Conservation (phyloP, 139 green algal genomes). For the Chlamydomonas asymmetrica region DNA sequence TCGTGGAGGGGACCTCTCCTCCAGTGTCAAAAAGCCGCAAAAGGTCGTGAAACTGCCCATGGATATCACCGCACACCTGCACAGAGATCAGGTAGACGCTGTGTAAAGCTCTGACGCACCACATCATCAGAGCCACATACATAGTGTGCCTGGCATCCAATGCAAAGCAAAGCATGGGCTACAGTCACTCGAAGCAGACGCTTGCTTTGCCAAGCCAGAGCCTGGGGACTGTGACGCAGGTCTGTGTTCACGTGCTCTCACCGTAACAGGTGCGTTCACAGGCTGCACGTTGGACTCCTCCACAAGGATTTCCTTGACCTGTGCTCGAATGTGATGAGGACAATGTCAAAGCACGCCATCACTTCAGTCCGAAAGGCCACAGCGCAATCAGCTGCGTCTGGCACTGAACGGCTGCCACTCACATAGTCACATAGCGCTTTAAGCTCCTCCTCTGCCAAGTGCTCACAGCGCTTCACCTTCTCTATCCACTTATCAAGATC, state of each 20-base stretch:
- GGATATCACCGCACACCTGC: constrained; percentile 98
- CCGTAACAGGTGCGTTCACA: constrained; percentile 95
- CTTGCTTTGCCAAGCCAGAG: too few relatives aligned
- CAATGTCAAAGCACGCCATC: not conserved
- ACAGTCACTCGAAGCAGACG: too few relatives aligned
- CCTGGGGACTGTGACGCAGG: too few relatives aligned
- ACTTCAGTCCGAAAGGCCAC: not conserved
- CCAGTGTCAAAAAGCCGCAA: constrained; percentile 97
- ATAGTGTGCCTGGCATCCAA: too few relatives aligned
- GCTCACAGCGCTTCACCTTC: constrained; percentile 87
- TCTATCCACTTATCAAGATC: constrained; percentile 91
- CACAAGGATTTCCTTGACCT: constrained; percentile 98
- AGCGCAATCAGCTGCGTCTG: not conserved
- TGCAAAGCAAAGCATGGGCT: too few relatives aligned
- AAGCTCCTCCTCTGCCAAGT: constrained; percentile 94
- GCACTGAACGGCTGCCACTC: constrained; percentile 10
- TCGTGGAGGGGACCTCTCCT: constrained; percentile 91
- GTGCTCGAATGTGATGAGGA: not conserved
- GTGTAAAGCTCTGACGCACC: too few relatives aligned
- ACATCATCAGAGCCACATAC: too few relatives aligned
- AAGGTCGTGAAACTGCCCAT: constrained; percentile 95
- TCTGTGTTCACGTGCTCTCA: constrained; percentile 39
- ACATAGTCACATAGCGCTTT: constrained; percentile 96
- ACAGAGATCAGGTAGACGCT: too few relatives aligned
- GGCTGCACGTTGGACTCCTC: constrained; percentile 99